Conservation (phyloP, 495 filamentous ascomycete species). For the Penicillium salamii region DNA sequence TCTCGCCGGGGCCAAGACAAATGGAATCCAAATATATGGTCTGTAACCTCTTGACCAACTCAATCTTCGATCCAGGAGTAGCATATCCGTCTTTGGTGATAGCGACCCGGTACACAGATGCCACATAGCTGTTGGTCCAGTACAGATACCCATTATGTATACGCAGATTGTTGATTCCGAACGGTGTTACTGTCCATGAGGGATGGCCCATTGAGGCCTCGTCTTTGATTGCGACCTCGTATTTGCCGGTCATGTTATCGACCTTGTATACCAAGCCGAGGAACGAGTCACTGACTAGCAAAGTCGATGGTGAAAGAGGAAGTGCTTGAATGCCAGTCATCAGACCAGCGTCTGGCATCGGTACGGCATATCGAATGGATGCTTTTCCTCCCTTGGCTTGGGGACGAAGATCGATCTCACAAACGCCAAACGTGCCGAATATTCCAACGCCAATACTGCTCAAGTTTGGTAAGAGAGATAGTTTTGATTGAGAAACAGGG, state of each 20-base stretch:
- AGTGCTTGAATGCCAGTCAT: background rate
- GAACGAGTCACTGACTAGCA: conserved; percentile 8
- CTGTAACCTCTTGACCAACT: conserved; percentile 4
- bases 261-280: conserved; percentile 7
- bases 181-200: background rate
- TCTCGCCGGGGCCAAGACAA: conserved; percentile 15
- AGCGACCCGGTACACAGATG: conserved; percentile 12
- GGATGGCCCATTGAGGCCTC: background rate
- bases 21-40: conserved; percentile 25
- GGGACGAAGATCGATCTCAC: conserved; percentile 1
- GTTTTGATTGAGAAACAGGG: background rate
- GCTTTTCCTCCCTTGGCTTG: background rate
- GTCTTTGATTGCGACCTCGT: conserved; percentile 14
- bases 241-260: conserved; percentile 3
- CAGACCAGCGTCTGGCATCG: background rate
- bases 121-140: conserved; percentile 5
- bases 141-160: conserved; percentile 3
- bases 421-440: background rate
- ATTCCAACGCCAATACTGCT: background rate
- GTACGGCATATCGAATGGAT: background rate
- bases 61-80: conserved; percentile 7
- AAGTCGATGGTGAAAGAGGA: background rate
- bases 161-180: conserved; percentile 13
- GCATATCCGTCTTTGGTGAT: conserved; percentile 12
- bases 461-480: too few relatives aligned